A percentile compares a stretch with the other conserved stretches of the same genome.
These are phyloP conservation scores for Dryas alaskensis DNA, from an alignment of 306 rosid genomes.

Conservation along the genomic window DNA sequence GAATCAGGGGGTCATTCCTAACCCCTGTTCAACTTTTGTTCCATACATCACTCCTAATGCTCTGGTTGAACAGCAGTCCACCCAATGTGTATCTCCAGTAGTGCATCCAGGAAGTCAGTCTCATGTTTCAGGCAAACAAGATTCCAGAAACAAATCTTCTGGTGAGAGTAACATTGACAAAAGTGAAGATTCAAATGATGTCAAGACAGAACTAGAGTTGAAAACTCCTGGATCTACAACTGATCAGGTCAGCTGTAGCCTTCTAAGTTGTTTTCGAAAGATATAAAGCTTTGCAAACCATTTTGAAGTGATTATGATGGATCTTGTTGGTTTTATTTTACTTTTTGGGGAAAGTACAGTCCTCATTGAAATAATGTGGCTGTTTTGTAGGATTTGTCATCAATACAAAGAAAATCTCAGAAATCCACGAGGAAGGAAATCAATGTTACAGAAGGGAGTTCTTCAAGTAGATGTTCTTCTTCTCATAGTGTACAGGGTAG, in stretches of 20 bases:
- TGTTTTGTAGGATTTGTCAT: constrained; percentile 55
- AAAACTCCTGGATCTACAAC: constrained; percentile 73
- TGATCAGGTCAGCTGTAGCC: constrained; percentile 56
- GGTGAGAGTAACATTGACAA: constrained; percentile 54
- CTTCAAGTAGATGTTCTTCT: constrained; percentile 67
- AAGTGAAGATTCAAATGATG: constrained; percentile 51
- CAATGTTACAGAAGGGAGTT: constrained; percentile 47
- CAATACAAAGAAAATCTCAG: constrained; percentile 42
- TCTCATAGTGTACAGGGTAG: constrained; percentile 67
- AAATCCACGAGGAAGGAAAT: constrained; percentile 43
- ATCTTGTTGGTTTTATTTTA: neutral
- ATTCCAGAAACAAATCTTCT: constrained; percentile 47
- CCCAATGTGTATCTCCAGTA: constrained; percentile 46
- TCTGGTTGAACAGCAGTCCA: constrained; percentile 61
- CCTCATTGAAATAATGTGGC: constrained; percentile 15
- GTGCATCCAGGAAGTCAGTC: constrained; percentile 52
- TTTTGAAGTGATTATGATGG: neutral
- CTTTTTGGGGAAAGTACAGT: neutral
- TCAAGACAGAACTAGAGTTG: constrained; percentile 65
- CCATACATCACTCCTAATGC: constrained; percentile 64
- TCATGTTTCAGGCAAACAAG: constrained; percentile 45
- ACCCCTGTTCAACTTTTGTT: constrained; percentile 59
- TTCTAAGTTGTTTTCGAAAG: constrained; percentile 4
- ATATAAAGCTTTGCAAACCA: neutral
- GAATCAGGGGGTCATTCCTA: constrained; percentile 32